phyloP scores from a whole-genome alignment of 108 stramenopile genomes.

The Aurantiochytrium sp. region DNA sequence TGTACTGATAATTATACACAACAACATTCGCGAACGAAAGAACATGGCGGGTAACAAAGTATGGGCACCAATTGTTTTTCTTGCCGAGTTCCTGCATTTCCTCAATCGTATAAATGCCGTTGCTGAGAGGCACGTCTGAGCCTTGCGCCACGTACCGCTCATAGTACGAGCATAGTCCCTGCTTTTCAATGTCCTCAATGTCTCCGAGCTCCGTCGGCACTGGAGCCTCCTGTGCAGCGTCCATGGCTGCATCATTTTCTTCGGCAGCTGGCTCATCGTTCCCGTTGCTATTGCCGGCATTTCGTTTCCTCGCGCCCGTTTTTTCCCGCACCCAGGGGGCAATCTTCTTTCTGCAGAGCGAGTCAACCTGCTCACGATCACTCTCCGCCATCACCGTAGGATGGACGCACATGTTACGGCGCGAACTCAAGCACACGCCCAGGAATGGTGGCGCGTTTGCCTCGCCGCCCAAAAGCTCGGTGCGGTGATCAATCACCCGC shows the following conservation, averaged over 20 bases:
- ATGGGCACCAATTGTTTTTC: conserved; percentile 88
- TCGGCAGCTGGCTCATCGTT: not conserved
- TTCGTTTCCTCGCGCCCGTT: conserved; percentile 20
- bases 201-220: conserved; percentile 6
- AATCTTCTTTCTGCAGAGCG: conserved; percentile 89
- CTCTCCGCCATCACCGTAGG: conserved; percentile 81
- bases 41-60: conserved; percentile 89
- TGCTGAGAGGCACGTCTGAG: conserved; percentile 40
- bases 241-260: not conserved
- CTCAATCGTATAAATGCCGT: conserved; percentile 87
- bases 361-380: conserved; percentile 94
- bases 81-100: conserved; percentile 82
- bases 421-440: conserved; percentile 87
- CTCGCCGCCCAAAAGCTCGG: conserved; percentile 57
- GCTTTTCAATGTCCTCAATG: conserved; percentile 48
- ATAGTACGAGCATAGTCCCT: conserved; percentile 82
- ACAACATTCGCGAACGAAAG: conserved; percentile 93
- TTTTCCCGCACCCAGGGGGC: conserved; percentile 88
- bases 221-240: not conserved
- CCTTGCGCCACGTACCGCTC: conserved; percentile 55
- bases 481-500: conserved; percentile 76
- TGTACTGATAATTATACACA: conserved; percentile 99
- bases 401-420: conserved; percentile 97
- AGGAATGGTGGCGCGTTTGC: conserved; percentile 38
- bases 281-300: not conserved